Conservation (phyloP, 768 basidiomycete genomes). For the Lactarius akahatsu region DNA sequence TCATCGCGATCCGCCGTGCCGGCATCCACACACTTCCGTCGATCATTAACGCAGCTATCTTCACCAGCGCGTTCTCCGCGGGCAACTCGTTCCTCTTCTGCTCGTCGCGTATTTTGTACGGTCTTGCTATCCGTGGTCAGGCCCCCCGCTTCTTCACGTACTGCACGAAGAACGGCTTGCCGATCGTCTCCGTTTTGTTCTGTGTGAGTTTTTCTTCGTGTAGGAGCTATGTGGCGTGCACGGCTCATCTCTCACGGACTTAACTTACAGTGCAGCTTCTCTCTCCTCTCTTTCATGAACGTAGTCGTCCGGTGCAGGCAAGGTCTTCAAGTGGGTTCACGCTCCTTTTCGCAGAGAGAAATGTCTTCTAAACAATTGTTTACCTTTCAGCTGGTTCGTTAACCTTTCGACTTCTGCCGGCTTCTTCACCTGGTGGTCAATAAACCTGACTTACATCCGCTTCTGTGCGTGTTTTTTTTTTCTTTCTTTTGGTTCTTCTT, state of each 20-base stretch:
- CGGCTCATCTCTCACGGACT: constrained; percentile 16
- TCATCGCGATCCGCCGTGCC: constrained; percentile 72
- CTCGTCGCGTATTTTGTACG: constrained; percentile 44
- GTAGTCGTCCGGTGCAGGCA: constrained; percentile 53
- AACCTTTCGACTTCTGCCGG: constrained; percentile 66
- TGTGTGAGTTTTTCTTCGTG: constrained; percentile 31
- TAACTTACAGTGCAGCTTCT: constrained; percentile 39
- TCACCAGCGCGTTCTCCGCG: constrained; percentile 72
- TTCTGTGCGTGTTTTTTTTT: constrained; percentile 50
- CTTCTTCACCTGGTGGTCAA: constrained; percentile 64
- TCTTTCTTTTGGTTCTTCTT: background rate
- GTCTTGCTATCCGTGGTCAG: constrained; percentile 41
- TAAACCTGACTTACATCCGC: constrained; percentile 70
- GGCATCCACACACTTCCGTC: constrained; percentile 67
- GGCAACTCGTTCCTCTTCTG: constrained; percentile 65
- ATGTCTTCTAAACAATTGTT: background rate
- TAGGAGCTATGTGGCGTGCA: background rate
- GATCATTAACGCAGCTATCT: constrained; percentile 70
- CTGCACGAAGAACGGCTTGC: constrained; percentile 53
- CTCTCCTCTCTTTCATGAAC: constrained; percentile 62
- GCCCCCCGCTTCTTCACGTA: constrained; percentile 46
- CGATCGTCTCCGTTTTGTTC: constrained; percentile 39
- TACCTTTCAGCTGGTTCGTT: constrained; percentile 57
- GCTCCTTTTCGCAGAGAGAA: background rate
- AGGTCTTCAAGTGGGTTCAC: constrained; percentile 52